These are phyloP conservation scores for Metschnikowia continentalis DNA, from an alignment of 805 yeast genomes.

Conservation along the genomic window DNA sequence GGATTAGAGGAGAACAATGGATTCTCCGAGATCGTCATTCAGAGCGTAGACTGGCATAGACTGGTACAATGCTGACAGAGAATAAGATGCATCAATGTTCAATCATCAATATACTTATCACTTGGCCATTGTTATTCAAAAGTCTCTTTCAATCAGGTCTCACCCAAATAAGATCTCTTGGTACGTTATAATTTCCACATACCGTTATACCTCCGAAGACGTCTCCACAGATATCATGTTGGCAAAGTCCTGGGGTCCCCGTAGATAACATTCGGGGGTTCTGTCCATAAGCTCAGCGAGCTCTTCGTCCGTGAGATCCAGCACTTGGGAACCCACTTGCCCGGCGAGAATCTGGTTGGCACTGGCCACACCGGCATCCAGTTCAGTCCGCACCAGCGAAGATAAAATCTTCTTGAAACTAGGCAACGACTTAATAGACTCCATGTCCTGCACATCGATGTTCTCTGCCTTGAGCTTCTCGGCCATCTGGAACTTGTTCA, in stretches of 20 bases:
- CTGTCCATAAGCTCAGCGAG: constrained; percentile 49
- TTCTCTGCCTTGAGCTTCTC: constrained; percentile 24
- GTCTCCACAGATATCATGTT: constrained; percentile 37
- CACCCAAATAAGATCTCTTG: too few species aligned
- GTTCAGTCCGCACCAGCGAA: background rate
- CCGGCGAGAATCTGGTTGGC: constrained; percentile 9
- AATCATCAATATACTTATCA: too few species aligned
- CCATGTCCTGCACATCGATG: constrained; percentile 10
- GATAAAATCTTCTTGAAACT: background rate
- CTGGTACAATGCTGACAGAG: too few species aligned
- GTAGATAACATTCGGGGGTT: constrained; percentile 37
- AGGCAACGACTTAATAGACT: constrained; percentile 13
- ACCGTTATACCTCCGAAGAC: background rate
- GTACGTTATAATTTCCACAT: too few species aligned
- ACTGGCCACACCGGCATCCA: background rate
- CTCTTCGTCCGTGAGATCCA: constrained; percentile 36
- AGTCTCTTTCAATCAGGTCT: too few species aligned
- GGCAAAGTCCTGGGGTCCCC: constrained; percentile 21
- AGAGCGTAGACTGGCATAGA: too few species aligned
- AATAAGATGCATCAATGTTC: too few species aligned
- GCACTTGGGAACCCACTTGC: background rate
- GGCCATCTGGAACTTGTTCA: constrained; percentile 33
- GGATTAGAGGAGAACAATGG: too few species aligned
- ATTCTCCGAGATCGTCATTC: too few species aligned
- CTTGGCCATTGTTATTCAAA: too few species aligned